Conservation (phyloP, 2,329 filamentous ascomycete genomes). For the Daldinia sp. region DNA sequence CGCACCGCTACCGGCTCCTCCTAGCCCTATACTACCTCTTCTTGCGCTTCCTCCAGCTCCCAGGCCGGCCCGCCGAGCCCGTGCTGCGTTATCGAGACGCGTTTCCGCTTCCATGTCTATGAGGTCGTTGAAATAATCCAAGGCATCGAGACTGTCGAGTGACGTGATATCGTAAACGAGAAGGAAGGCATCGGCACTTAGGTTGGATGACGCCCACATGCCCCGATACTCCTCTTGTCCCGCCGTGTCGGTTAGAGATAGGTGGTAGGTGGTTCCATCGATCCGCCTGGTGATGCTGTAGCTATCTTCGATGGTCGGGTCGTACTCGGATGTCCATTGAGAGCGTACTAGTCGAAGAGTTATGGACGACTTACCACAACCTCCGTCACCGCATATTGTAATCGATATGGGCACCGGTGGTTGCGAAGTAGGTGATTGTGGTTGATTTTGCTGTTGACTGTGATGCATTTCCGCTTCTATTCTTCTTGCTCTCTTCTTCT, state of each 20-base stretch:
- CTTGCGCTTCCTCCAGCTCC: slow-evolving; percentile 43
- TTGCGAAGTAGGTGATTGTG: slow-evolving; percentile 48
- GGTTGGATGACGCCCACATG: slow-evolving; percentile 84
- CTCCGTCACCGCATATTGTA: slow-evolving; percentile 88
- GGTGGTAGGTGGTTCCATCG: slow-evolving; percentile 83
- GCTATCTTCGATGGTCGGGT: slow-evolving; percentile 85
- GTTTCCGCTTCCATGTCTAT: slow-evolving; percentile 86
- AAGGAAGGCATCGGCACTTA: slow-evolving; percentile 84
- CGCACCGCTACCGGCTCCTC: slow-evolving; percentile 53
- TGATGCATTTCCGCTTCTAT: slow-evolving; percentile 31
- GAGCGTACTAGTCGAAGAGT: slow-evolving; percentile 84
- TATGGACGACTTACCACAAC: slow-evolving; percentile 87
- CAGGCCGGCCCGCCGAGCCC: slow-evolving; percentile 61
- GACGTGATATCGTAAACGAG: slow-evolving; percentile 90
- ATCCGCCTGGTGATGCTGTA: slow-evolving; percentile 85
- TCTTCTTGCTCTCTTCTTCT: background rate
- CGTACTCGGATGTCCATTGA: slow-evolving; percentile 87
- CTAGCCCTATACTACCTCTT: slow-evolving; percentile 45
- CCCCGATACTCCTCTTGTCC: slow-evolving; percentile 92
- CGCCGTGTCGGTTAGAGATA: slow-evolving; percentile 84
- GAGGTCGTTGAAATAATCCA: slow-evolving; percentile 84
- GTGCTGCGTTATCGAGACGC: slow-evolving; percentile 70
- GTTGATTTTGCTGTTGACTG: slow-evolving; percentile 33
- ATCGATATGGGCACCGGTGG: slow-evolving; percentile 73
- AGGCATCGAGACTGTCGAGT: slow-evolving; percentile 73